Evolutionary conservation across 805 yeast species (phyloP), one percentile per base, ranked within the genome.

Genomic region (Candida krabiensis): DNA sequence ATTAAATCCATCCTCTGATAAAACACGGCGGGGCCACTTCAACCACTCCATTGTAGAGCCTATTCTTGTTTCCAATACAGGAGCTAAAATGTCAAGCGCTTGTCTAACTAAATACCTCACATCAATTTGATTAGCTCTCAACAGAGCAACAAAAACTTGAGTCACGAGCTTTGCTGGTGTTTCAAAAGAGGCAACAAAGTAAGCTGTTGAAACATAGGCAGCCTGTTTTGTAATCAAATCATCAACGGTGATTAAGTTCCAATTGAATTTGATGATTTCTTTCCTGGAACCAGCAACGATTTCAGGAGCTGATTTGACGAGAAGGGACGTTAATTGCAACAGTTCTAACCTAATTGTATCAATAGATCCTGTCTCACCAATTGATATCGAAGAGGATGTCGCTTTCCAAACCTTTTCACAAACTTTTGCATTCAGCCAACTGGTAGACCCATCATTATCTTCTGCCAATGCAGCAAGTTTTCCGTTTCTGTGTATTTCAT

Each of bases 11-110:
- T 89, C 95, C 56, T 95, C 98, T 2, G 90, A 81, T 11, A 93
- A 70, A 2, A 91, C 93, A 36, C 97, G 73, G 48, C 97, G 80
- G 0, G 96, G 96, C 90, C 96, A 89, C 49, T 86, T 90, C 35
- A 93, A 75, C 98, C 98, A 93, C 37, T 70, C 71, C 43, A 73
- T 67, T 6, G 79, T 74, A 2, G 71, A 53, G 0, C 79, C 86
- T 63, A 85, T 75, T 36, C 95, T 70, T 38, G 73, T 71, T 2
- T 86, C 80, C 71, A 91, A 73, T 0, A 85, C 93, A 0, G 96
- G 96, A 0, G 97, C 96, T 14, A 93, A 66, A 4, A 86, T 67
- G 53, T 90, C 96, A 25, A 95, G 69, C 0, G 97, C 95, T 55
- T 88, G 95, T 56, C 82, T 79, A 0, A 90, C 96, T 55, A 93